Evolutionary conservation across 2,329 filamentous ascomycete species (phyloP), one percentile per base, ranked within the genome.

Genomic region (Eutypa lata): DNA sequence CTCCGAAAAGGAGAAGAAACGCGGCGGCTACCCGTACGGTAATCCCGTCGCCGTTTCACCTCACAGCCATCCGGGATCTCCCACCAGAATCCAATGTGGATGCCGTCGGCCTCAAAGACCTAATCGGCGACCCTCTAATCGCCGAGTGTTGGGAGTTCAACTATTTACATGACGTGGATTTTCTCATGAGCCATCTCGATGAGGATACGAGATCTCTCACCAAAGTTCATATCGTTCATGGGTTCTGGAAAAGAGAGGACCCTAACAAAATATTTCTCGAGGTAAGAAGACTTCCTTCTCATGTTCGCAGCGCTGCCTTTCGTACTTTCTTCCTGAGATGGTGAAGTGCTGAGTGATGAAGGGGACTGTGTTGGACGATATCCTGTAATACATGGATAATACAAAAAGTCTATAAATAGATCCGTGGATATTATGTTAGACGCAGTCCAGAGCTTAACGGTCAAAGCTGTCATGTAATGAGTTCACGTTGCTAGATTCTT

Each of bases 61-160:
- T 94, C 14, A 92, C 88, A 0, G 79, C 77, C 54, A 86, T 94
- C 50, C 76, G 74, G 26, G 87, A 89, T 60, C 73, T 92, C 0
- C 75, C 83, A 2, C 68, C 74, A 2, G 67, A 72, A 1, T 70
- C 72, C 55, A 94, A 95, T 71, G 71, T 75, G 22, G 88, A 88
- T 66, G 77, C 89, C 0, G 70, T 93, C 33, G 78, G 76, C 1
- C 73, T 94, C 10, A 71, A 73, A 4, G 87, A 90, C 53, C 77
- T 95, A 6, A 76, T 95, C 1, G 83, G 88, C 0, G 84, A 91
- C 65, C 88, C 89, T 0, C 75, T 91, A 56, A 89, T 94, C 51
- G 79, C 80, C 38, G 83, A 88, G 63, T 83, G 81, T 57, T 89
- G 86, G 86, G 78, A 86, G 51, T 89, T 89, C 68, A 89, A 89